These are phyloP conservation scores for Heritiera littoralis DNA, from an alignment of 345 rosid genomes.

Conservation along the genomic window DNA sequence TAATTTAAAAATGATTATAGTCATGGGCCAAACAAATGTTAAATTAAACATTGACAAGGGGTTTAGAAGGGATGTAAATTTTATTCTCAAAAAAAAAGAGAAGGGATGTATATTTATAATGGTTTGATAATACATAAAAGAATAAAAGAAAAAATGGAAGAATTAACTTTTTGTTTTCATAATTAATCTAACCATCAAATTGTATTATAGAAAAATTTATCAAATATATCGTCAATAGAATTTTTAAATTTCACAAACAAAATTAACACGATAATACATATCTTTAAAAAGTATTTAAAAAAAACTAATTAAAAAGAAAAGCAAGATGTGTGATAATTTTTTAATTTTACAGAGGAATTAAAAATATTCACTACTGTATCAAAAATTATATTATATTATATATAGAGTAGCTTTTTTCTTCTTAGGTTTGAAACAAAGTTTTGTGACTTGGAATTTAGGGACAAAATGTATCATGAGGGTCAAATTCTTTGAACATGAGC, in stretches of 20 bases:
- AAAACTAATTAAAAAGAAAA: too few species aligned
- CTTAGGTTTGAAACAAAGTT: background rate
- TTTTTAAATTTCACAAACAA: too few species aligned
- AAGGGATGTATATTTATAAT: background rate
- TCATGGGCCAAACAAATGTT: background rate
- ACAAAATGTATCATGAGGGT: background rate
- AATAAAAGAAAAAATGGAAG: background rate
- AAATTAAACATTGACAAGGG: background rate
- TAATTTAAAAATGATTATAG: background rate
- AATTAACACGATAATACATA: too few species aligned
- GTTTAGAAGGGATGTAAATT: background rate
- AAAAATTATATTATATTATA: too few species aligned
- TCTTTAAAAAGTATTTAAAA: too few species aligned
- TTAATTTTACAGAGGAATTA: too few species aligned
- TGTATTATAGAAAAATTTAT: background rate
- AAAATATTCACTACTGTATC: too few species aligned
- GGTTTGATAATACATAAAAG: background rate
- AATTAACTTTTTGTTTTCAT: background rate
- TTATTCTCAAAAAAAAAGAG: background rate
- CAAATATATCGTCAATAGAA: too few species aligned
- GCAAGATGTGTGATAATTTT: too few species aligned
- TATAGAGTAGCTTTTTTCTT: too few species aligned
- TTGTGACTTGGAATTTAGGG: background rate
- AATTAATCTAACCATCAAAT: background rate
- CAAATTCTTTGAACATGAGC: background rate